A percentile compares a stretch with the other conserved stretches of the same genome.
Evolutionary conservation across 1,284 basidiomycete genomes (phyloP).

Genomic region (Acaromyces ingoldii): DNA sequence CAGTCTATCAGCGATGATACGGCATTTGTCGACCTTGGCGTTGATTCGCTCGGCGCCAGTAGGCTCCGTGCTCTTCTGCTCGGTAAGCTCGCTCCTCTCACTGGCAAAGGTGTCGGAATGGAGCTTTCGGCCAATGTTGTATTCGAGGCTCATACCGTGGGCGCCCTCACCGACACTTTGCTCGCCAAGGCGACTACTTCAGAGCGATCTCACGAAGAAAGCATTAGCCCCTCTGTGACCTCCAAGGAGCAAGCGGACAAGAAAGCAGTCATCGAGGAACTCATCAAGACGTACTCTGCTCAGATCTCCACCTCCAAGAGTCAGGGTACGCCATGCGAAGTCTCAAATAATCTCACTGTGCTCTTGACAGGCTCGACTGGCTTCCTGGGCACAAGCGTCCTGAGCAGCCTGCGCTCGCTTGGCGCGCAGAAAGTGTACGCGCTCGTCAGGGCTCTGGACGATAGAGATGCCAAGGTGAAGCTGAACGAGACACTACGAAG

Average conservation of each 20-base stretch:
- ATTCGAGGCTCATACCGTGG: constrained; percentile 55
- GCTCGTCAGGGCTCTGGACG: neutral
- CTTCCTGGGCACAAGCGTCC: constrained; percentile 26
- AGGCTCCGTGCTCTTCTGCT: constrained; percentile 54
- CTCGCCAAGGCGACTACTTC: too few relatives aligned
- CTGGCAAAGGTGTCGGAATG: too few relatives aligned
- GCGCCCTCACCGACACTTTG: constrained; percentile 42
- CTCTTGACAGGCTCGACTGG: constrained; percentile 35
- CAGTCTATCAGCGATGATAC: constrained; percentile 46
- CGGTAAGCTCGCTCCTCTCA: neutral
- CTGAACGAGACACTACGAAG: neutral
- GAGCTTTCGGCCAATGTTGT: constrained; percentile 47
- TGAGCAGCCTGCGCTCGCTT: neutral
- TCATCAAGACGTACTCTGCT: neutral
- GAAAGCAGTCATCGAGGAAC: constrained; percentile 52
- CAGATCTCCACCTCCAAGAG: too few relatives aligned
- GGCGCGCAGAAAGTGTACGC: neutral
- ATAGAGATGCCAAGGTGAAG: neutral
- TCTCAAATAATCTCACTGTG: constrained; percentile 4
- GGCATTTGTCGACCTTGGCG: constrained; percentile 55
- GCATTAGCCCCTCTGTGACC: too few relatives aligned
- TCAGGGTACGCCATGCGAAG: neutral
- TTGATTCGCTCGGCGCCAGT: constrained; percentile 61
- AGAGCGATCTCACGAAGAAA: too few relatives aligned
- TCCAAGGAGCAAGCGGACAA: constrained; percentile 37